Evolutionary conservation across 805 yeast genomes (phyloP).

Genomic region (Kregervanrija fluxuum): DNA sequence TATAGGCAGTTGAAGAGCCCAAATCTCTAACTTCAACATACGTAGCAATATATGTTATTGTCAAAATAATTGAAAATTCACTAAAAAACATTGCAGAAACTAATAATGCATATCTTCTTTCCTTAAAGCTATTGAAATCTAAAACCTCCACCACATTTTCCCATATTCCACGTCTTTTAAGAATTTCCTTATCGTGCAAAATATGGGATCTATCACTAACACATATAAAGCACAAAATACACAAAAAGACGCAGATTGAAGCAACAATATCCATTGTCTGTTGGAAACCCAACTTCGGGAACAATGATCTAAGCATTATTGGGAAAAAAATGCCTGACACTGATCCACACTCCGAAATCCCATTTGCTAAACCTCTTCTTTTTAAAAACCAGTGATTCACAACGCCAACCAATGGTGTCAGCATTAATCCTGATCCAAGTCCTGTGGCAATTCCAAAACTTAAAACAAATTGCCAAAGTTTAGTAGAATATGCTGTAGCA

Average conservation of each 20-base stretch:
- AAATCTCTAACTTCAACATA: constrained; percentile 44
- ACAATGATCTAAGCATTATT: constrained; percentile 42
- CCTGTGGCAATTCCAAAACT: constrained; percentile 55
- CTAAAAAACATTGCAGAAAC: constrained; percentile 37
- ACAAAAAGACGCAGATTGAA: constrained; percentile 36
- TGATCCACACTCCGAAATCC: constrained; percentile 44
- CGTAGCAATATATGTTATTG: constrained; percentile 46
- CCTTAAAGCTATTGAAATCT: constrained; percentile 31
- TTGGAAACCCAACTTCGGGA: constrained; percentile 41
- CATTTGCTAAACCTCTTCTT: constrained; percentile 51
- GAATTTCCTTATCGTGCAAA: constrained; percentile 18
- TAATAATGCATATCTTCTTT: constrained; percentile 32
- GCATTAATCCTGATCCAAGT: constrained; percentile 50
- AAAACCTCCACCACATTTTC: constrained; percentile 26
- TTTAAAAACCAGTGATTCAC: constrained; percentile 59
- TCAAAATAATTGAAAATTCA: constrained; percentile 41
- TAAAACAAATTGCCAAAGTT: constrained; percentile 55
- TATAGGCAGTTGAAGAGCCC: constrained; percentile 34
- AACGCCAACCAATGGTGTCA: constrained; percentile 57
- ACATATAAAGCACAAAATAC: constrained; percentile 28
- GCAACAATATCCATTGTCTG: constrained; percentile 51
- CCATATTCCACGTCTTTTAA: constrained; percentile 4
- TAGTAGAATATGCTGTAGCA: constrained; percentile 38
- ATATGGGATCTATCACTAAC: constrained; percentile 36
- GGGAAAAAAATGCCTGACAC: constrained; percentile 50